Conservation (phyloP, 805 yeast genomes). For the Starmera dryadoides region DNA sequence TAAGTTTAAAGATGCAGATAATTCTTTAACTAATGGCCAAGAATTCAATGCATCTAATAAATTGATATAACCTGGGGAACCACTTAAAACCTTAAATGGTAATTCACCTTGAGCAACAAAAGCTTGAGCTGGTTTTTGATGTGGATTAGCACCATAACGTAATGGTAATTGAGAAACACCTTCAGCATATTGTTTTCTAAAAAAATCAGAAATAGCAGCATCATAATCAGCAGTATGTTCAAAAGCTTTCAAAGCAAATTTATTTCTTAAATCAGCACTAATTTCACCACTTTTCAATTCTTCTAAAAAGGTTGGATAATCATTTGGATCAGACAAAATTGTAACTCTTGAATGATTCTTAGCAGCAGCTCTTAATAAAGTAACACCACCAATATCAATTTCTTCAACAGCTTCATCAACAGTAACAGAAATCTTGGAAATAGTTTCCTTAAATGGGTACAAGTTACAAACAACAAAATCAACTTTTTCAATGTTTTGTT, state of each 20-base stretch:
- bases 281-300: slow-evolving; percentile 70
- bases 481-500: slow-evolving; percentile 90
- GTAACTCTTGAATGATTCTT: slow-evolving; percentile 96
- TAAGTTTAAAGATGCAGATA: slow-evolving; percentile 85
- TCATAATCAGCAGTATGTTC: slow-evolving; percentile 99
- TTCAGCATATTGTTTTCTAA: slow-evolving; percentile 95
- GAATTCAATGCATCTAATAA: slow-evolving; percentile 94
- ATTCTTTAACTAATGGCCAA: slow-evolving; percentile 97
- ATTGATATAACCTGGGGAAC: slow-evolving; percentile 97
- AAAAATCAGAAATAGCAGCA: slow-evolving; percentile 90
- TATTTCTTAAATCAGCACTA: slow-evolving; percentile 66
- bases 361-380: slow-evolving; percentile 96
- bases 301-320: slow-evolving; percentile 79
- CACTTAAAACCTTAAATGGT: slow-evolving; percentile 89
- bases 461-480: slow-evolving; percentile 96
- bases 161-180: slow-evolving; percentile 83
- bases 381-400: slow-evolving; percentile 97
- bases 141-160: slow-evolving; percentile 98
- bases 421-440: slow-evolving; percentile 91
- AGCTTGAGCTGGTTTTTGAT: slow-evolving; percentile 99
- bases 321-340: slow-evolving; percentile 89
- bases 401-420: slow-evolving; percentile 98
- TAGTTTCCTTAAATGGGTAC: slow-evolving; percentile 97
- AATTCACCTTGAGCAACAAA: slow-evolving; percentile 78
- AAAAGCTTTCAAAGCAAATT: slow-evolving; percentile 90